A percentile compares a stretch with the other conserved stretches of the same genome.
phyloP scores from a whole-genome alignment of 768 basidiomycete genomes.

The Fomitopsis pulvina region DNA sequence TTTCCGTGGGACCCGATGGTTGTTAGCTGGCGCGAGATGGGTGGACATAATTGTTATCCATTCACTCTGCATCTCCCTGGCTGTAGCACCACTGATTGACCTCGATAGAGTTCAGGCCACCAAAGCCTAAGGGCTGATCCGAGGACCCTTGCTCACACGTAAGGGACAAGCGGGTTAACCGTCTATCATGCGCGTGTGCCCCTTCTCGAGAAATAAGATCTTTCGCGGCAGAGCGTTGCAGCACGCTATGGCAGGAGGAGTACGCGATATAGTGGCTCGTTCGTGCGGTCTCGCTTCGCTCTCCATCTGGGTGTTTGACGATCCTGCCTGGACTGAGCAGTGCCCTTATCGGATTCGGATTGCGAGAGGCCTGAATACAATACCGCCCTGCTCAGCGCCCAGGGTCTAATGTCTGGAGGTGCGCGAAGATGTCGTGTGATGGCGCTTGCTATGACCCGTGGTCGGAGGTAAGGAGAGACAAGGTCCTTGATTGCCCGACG shows the following conservation, averaged over 20 bases:
- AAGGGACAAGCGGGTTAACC: not conserved
- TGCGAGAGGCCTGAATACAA: not conserved
- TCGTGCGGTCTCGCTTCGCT: too few relatives aligned
- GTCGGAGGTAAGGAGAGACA: not conserved
- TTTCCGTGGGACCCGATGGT: too few relatives aligned
- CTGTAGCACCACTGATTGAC: not conserved
- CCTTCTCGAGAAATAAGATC: too few relatives aligned
- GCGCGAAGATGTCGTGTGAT: not conserved
- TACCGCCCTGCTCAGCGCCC: too few relatives aligned
- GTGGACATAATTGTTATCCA: not conserved
- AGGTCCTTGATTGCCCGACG: not conserved
- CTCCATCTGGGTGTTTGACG: too few relatives aligned
- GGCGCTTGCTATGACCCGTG: not conserved
- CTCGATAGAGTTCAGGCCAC: not conserved
- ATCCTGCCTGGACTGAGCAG: too few relatives aligned
- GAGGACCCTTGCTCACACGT: not conserved
- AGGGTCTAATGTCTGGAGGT: not conserved
- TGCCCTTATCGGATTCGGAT: not conserved
- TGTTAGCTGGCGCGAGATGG: too few relatives aligned
- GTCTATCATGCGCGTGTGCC: not conserved
- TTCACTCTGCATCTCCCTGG: not conserved
- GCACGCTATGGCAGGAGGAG: too few relatives aligned
- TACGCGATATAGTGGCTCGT: too few relatives aligned
- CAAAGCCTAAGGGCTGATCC: not conserved
- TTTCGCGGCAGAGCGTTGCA: too few relatives aligned